These are phyloP conservation scores for Eutypa lata DNA, from an alignment of 2,329 filamentous ascomycete genomes.

Conservation along the genomic window DNA sequence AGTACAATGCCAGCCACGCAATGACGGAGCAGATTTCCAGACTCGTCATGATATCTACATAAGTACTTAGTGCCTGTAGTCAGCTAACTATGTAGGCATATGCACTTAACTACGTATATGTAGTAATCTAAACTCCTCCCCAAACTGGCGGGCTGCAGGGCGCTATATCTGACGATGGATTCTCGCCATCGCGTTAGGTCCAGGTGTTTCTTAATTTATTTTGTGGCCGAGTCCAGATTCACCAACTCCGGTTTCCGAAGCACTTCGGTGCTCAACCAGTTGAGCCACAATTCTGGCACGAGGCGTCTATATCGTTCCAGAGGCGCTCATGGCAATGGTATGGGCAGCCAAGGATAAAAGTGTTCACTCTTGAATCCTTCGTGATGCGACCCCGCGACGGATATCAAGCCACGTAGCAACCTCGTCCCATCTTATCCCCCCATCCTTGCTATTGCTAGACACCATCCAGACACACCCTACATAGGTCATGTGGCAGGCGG, in stretches of 20 bases:
- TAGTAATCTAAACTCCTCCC: neutral
- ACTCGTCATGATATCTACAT: neutral
- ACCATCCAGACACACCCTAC: no score
- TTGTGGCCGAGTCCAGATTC: no score
- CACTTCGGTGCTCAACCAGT: no score
- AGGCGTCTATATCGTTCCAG: no score
- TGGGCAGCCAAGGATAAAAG: neutral
- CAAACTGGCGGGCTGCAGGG: neutral
- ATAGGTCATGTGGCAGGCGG: no score
- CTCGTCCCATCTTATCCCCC: neutral
- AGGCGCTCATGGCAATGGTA: neutral
- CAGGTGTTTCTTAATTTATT: no score
- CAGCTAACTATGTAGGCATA: neutral
- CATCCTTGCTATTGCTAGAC: no score
- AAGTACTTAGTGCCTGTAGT: no score
- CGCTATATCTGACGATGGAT: neutral
- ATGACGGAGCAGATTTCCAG: neutral
- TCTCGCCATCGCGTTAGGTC: no score
- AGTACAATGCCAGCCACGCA: neutral
- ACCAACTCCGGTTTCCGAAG: no score
- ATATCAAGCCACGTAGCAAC: neutral
- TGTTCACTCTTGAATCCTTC: neutral
- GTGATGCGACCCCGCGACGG: neutral
- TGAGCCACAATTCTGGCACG: no score
- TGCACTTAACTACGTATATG: neutral